Conservation (phyloP, 108 stramenopile species). For the Cyclotella atomus region DNA sequence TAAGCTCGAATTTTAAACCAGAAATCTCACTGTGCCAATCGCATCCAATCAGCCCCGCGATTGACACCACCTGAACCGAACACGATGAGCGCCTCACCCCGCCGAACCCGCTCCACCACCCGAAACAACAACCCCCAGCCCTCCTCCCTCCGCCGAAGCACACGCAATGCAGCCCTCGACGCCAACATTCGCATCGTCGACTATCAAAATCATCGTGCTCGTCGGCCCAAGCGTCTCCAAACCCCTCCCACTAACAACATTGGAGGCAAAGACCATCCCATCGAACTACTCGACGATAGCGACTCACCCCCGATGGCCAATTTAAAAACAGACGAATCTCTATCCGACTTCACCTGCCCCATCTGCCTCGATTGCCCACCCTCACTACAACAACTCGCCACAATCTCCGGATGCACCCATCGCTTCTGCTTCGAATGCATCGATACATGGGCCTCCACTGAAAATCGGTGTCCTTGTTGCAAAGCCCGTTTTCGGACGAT, state of each 20-base stretch:
- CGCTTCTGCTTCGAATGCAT: conserved; percentile 55
- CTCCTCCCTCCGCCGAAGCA: conserved; percentile 22
- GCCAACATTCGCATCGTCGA: conserved; percentile 34
- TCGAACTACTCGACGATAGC: background rate
- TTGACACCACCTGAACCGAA: background rate
- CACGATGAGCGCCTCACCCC: background rate
- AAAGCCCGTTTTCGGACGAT: conserved; percentile 40
- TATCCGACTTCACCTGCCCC: conserved; percentile 39
- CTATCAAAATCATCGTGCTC: background rate
- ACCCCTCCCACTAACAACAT: too few species aligned
- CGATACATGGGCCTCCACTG: conserved; percentile 45
- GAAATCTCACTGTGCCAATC: too few species aligned
- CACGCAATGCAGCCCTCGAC: conserved; percentile 28
- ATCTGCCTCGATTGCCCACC: conserved; percentile 46
- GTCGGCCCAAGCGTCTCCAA: background rate
- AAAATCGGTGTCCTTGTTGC: conserved; percentile 48
- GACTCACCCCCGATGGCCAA: background rate
- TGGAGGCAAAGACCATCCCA: background rate
- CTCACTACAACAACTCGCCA: conserved; percentile 29
- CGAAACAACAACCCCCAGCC: background rate
- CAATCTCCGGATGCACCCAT: conserved; percentile 39
- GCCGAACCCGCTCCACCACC: background rate
- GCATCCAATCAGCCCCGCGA: too few species aligned
- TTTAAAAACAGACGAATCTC: background rate
- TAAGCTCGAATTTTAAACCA: too few species aligned